Conservation (phyloP, 768 basidiomycete species). For the Phallus indusiatus region DNA sequence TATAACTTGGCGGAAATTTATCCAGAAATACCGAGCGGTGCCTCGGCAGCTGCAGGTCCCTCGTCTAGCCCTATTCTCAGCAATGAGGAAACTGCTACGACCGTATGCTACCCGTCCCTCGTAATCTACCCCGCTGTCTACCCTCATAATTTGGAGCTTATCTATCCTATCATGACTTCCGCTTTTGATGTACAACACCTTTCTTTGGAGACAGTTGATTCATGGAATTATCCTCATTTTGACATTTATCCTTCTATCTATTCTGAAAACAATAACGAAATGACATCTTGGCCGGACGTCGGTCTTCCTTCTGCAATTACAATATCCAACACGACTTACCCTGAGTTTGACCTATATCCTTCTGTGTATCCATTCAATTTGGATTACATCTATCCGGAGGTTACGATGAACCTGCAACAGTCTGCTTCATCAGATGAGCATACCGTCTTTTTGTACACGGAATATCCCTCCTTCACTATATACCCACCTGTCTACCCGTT, state of each 20-base stretch:
- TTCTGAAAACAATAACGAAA: not conserved
- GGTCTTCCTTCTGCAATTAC: not conserved
- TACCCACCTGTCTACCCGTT: slow-evolving; percentile 28
- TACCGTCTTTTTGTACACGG: not conserved
- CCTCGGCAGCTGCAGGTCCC: not conserved
- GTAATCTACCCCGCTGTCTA: slow-evolving; percentile 28
- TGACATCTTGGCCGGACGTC: not conserved
- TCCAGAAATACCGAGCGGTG: slow-evolving; percentile 10
- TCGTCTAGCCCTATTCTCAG: too few species aligned
- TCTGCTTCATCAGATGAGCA: not conserved
- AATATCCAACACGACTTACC: slow-evolving; percentile 7
- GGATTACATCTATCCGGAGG: slow-evolving; percentile 26
- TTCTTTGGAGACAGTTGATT: not conserved
- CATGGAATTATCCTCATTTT: slow-evolving; percentile 10
- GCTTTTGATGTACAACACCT: not conserved
- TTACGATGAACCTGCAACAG: not conserved
- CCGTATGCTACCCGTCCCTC: slow-evolving; percentile 32
- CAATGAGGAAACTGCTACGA: not conserved
- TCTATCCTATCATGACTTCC: not conserved
- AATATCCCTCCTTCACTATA: not conserved
- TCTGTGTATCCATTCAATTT: slow-evolving; percentile 33
- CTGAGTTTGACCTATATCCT: slow-evolving; percentile 20
- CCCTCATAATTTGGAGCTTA: slow-evolving; percentile 2
- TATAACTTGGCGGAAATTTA: slow-evolving; percentile 28
- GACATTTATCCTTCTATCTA: slow-evolving; percentile 10